Evolutionary conservation across 306 rosid species (phyloP).

Genomic region (Astragalus glycyphyllos): DNA sequence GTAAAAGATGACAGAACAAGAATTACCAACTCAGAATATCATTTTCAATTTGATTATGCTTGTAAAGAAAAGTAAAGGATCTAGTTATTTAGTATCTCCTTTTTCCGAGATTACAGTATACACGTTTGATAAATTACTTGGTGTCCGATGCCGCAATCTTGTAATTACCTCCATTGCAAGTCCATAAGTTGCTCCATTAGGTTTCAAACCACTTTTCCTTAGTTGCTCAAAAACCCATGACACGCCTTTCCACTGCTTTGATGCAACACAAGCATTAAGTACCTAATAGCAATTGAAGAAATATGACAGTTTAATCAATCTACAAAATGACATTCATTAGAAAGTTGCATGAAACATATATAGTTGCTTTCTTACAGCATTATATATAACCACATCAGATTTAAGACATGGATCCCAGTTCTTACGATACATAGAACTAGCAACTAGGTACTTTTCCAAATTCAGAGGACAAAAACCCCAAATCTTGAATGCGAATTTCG

Average conservation of each 20-base stretch:
- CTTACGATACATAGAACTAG: constrained; percentile 46
- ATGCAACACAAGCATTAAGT: constrained; percentile 85
- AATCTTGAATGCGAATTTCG: constrained; percentile 35
- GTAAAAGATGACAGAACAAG: constrained; percentile 28
- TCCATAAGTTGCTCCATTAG: constrained; percentile 88
- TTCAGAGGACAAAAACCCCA: constrained; percentile 39
- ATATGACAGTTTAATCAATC: constrained; percentile 31
- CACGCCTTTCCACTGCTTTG: constrained; percentile 85
- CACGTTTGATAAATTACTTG: constrained; percentile 34
- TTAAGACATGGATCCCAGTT: constrained; percentile 84
- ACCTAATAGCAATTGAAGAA: constrained; percentile 62
- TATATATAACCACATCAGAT: constrained; percentile 85
- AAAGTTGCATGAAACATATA: constrained; percentile 35
- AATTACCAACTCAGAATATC: constrained; percentile 30
- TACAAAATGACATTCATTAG: constrained; percentile 25
- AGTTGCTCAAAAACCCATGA: constrained; percentile 83
- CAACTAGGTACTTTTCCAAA: constrained; percentile 28
- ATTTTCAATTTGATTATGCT: constrained; percentile 15
- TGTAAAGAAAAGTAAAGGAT: constrained; percentile 8
- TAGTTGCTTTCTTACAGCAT: constrained; percentile 69
- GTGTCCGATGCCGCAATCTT: constrained; percentile 32
- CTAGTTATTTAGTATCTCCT: constrained; percentile 33
- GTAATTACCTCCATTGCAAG: constrained; percentile 94
- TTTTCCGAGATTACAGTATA: constrained; percentile 35
- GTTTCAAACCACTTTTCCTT: constrained; percentile 69